Evolutionary conservation across 805 yeast genomes (phyloP).

Genomic region (Suhomyces canberraensis): DNA sequence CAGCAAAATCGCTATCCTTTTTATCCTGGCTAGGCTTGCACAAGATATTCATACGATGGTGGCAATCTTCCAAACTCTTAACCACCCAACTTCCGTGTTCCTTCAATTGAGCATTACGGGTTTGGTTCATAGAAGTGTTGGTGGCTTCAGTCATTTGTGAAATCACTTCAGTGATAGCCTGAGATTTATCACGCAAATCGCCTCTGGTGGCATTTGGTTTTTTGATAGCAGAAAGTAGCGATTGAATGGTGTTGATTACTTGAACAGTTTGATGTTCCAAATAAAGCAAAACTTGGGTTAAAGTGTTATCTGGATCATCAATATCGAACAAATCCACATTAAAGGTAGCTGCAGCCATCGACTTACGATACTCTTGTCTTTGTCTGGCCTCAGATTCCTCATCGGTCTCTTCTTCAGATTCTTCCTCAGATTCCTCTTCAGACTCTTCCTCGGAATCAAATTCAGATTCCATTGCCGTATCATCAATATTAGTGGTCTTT

Average conservation of each 20-base stretch:
- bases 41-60: constrained; percentile 73
- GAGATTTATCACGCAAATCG: constrained; percentile 66
- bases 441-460: constrained; percentile 11
- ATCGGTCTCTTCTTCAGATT: constrained; percentile 10
- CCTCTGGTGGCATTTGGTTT: constrained; percentile 75
- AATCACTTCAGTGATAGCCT: constrained; percentile 75
- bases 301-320: constrained; percentile 83
- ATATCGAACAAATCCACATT: constrained; percentile 75
- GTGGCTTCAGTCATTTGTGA: constrained; percentile 89
- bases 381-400: constrained; percentile 37
- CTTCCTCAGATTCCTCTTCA: constrained; percentile 18
- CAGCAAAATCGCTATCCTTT: constrained; percentile 66
- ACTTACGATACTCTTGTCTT: constrained; percentile 44
- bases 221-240: constrained; percentile 71
- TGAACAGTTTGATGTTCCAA: constrained; percentile 92
- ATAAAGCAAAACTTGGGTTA: constrained; percentile 77
- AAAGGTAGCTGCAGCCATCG: constrained; percentile 54
- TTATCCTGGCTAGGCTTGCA: constrained; percentile 46
- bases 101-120: constrained; percentile 77
- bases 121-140: constrained; percentile 80
- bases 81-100: constrained; percentile 93
- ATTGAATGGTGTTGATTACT: constrained; percentile 86
- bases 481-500: constrained; percentile 5
- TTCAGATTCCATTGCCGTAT: constrained; percentile 1
- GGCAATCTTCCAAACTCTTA: constrained; percentile 79